Conservation (phyloP, 2,329 filamentous ascomycete species). For the Helicocarpus griseus region DNA sequence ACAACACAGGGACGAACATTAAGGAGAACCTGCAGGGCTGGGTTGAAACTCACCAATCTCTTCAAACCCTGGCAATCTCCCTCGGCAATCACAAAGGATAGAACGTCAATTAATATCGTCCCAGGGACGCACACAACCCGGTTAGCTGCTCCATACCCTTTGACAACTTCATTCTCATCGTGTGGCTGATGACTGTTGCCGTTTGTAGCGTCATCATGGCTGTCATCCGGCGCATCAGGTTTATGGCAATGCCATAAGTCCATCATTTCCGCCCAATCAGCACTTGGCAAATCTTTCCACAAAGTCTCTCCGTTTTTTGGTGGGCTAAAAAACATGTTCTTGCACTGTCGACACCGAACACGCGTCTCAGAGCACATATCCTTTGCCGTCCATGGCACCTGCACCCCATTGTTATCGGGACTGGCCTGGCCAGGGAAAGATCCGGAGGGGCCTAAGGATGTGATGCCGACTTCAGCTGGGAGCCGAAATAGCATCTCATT, state of each 20-base stretch:
- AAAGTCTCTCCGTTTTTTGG: constrained; percentile 27
- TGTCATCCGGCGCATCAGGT: constrained; percentile 47
- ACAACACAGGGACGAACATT: background rate
- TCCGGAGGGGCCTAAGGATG: background rate
- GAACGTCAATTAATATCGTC: constrained; percentile 70
- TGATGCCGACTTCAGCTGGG: constrained; percentile 35
- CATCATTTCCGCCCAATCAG: constrained; percentile 99
- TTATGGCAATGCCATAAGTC: constrained; percentile 99
- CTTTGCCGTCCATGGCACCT: constrained; percentile 30
- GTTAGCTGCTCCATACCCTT: constrained; percentile 78
- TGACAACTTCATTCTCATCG: constrained; percentile 43
- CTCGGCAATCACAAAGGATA: constrained; percentile 61
- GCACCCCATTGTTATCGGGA: constrained; percentile 17
- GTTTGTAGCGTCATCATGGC: constrained; percentile 23
- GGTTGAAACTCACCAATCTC: constrained; percentile 26
- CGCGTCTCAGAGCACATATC: constrained; percentile 25
- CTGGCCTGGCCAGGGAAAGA: constrained; percentile 12
- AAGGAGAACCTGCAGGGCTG: background rate
- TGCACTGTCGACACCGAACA: constrained; percentile 32
- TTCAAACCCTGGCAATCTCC: constrained; percentile 50
- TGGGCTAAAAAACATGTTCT: constrained; percentile 20
- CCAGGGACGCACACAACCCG: constrained; percentile 56
- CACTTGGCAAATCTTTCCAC: constrained; percentile 92
- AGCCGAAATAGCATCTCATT: constrained; percentile 41
- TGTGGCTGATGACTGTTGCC: constrained; percentile 23